A percentile compares a stretch with the other conserved stretches of the same genome.
Conservation (phyloP, 371 early-diverging fungal species). For the Paraphysoderma sedebokerense region DNA sequence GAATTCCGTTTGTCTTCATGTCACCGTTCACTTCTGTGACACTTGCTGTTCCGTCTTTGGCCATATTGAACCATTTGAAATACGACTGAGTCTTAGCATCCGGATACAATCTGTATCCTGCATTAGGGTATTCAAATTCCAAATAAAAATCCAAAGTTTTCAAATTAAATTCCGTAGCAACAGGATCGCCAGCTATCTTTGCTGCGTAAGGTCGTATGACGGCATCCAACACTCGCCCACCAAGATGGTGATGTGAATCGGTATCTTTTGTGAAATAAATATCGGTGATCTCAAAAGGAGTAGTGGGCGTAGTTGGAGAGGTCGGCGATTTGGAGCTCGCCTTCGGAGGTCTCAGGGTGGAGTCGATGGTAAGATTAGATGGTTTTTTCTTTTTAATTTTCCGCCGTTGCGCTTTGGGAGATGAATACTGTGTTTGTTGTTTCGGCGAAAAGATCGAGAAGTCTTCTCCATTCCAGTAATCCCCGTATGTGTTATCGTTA, state of each 20-base stretch:
- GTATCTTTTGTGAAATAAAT: slow-evolving; percentile 14
- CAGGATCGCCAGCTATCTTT: slow-evolving; percentile 54
- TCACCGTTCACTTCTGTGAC: no score
- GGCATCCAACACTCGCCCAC: slow-evolving; percentile 64
- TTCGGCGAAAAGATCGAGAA: slow-evolving; percentile 50
- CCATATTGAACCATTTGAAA: background rate
- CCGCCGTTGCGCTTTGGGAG: no score
- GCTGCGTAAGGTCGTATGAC: slow-evolving; percentile 65
- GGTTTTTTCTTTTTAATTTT: no score
- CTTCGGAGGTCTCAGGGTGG: background rate
- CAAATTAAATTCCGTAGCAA: slow-evolving; percentile 34
- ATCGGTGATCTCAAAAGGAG: slow-evolving; percentile 28
- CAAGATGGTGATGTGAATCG: slow-evolving; percentile 33
- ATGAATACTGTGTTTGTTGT: background rate
- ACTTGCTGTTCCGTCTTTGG: no score
- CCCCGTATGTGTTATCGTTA: slow-evolving; percentile 58
- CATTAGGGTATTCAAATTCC: slow-evolving; percentile 2
- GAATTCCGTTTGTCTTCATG: no score
- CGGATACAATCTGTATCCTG: slow-evolving; percentile 1
- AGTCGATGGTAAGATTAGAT: no score
- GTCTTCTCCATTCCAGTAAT: slow-evolving; percentile 82
- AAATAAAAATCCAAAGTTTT: slow-evolving; percentile 23
- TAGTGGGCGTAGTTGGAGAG: slow-evolving; percentile 11
- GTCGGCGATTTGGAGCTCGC: background rate
- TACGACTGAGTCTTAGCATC: background rate